Percentiles rank a stretch among this genome's conserved stretches.
These are phyloP conservation scores for Butyriboletus appendiculatus DNA, from an alignment of 1,284 basidiomycete genomes.

Conservation along the genomic window DNA sequence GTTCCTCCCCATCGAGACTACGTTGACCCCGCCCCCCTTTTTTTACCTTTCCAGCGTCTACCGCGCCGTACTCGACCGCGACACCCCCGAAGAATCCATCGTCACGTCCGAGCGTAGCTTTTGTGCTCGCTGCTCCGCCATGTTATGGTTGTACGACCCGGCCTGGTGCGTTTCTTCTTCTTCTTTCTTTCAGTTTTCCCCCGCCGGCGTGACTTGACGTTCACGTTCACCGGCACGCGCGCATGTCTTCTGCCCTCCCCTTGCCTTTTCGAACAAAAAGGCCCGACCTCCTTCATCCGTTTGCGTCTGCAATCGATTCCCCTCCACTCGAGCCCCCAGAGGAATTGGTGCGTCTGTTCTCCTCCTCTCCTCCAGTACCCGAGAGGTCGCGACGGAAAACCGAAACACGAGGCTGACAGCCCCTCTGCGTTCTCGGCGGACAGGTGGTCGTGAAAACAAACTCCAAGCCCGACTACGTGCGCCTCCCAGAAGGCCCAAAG, in stretches of 20 bases:
- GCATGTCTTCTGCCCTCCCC: neutral
- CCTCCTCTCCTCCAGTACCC: too few species aligned
- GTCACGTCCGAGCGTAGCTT: conserved; percentile 58
- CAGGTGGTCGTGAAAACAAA: conserved; percentile 48
- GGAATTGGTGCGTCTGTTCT: conserved; percentile 41
- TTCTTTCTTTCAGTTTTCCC: too few species aligned
- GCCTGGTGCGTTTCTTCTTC: conserved; percentile 40
- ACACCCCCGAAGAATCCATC: conserved; percentile 45
- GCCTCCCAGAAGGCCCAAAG: conserved; percentile 57
- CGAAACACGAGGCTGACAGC: neutral
- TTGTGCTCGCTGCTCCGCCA: conserved; percentile 56
- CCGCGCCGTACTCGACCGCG: conserved; percentile 55
- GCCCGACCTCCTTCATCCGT: conserved; percentile 62
- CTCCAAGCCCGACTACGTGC: conserved; percentile 59
- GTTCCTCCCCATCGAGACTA: too few species aligned
- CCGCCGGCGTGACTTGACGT: neutral
- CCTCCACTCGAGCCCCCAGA: conserved; percentile 48
- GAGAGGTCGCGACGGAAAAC: neutral
- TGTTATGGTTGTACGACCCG: conserved; percentile 61
- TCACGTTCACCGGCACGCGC: too few species aligned
- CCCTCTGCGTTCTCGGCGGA: neutral
- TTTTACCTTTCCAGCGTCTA: conserved; percentile 44
- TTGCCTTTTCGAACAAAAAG: conserved; percentile 30
- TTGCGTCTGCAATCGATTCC: conserved; percentile 60
- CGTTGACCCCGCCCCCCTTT: neutral